phyloP scores from a whole-genome alignment of 805 yeast species.

The Hanseniaspora lachancei region DNA sequence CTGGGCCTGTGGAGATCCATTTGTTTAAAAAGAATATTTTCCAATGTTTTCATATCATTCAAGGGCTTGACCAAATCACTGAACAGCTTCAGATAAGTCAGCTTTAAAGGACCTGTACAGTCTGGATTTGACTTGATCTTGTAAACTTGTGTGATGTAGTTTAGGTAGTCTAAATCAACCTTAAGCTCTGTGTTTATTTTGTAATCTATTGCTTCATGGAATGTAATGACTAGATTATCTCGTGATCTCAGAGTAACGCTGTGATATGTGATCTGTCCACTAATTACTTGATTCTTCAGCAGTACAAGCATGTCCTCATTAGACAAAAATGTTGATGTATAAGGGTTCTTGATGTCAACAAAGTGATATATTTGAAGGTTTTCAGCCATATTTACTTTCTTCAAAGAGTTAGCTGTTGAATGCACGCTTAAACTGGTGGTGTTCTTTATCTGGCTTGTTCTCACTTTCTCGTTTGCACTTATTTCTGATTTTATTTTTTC shows the following conservation, averaged over 20 bases:
- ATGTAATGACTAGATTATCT: not conserved
- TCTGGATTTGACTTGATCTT: not conserved
- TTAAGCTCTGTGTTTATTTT: not conserved
- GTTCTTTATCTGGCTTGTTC: too few species aligned
- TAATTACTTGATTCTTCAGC: not conserved
- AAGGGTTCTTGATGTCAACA: not conserved
- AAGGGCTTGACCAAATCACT: not conserved
- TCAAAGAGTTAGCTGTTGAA: too few species aligned
- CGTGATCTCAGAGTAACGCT: not conserved
- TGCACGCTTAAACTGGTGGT: too few species aligned
- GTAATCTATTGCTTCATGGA: not conserved
- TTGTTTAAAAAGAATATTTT: not conserved
- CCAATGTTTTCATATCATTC: not conserved
- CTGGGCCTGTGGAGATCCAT: not conserved
- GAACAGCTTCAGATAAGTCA: not conserved
- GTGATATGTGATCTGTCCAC: not conserved
- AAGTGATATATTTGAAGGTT: not conserved
- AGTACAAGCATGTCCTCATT: not conserved
- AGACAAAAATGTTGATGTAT: not conserved
- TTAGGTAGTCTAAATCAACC: not conserved
- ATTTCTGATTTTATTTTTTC: too few species aligned
- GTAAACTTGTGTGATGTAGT: not conserved
- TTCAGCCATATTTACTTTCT: not conserved
- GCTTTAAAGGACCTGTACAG: not conserved
- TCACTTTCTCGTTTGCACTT: too few species aligned